Base-by-base conservation (phyloP, 2,329 filamentous ascomycete species). In the Hirsutella thompsonii region DNA sequence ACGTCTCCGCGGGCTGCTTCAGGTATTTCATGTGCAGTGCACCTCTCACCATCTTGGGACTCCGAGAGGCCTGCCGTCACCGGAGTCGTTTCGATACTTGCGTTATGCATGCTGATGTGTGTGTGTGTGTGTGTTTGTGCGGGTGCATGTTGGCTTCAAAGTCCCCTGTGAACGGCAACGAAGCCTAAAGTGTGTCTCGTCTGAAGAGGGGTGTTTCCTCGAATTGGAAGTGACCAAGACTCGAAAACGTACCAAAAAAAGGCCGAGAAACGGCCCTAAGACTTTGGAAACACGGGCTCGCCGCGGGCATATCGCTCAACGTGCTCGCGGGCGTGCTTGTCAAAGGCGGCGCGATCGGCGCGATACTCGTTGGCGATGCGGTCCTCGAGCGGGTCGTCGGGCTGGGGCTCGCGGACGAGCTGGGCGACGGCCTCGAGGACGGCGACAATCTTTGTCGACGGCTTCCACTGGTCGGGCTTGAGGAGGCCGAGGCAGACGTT, bases 401-500 rank as follows among this genome's bases (percentile, higher is more conserved):
- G 80, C 68, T 88, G 84, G 2, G 89, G 89, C 64, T 89, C 83
- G 46, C 76, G 66, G 40, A 95, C 70, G 46, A 94, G 71, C 48
- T 76, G 72, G 47, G 81, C 70, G 19, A 90, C 74, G 52, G 89
- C 82, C 58, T 83, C 77, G 46, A 95, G 74, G 21, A 94, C 86
- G 40, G 77, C 75, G 36, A 66, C 63, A 49, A 94, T 74, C 65
- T 81, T 83, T 54, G 81, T 84, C 46, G 81, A 81, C 16, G 89
- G 89, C 71, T 94, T 95, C 89, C 89, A 95, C 63, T 86, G 81
- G 54, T 94, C 87, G 23, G 81, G 62, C 58, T 89, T 86, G 51
- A 95, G 76, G 61, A 89, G 75, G 45, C 77, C 79, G 36, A 95
- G 71, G 64, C 89, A 95, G 76, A 95, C 85, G 63, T 74, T 81